phyloP scores from a whole-genome alignment of 495 filamentous ascomycete genomes.

The Penicillium psychrofluorescens region DNA sequence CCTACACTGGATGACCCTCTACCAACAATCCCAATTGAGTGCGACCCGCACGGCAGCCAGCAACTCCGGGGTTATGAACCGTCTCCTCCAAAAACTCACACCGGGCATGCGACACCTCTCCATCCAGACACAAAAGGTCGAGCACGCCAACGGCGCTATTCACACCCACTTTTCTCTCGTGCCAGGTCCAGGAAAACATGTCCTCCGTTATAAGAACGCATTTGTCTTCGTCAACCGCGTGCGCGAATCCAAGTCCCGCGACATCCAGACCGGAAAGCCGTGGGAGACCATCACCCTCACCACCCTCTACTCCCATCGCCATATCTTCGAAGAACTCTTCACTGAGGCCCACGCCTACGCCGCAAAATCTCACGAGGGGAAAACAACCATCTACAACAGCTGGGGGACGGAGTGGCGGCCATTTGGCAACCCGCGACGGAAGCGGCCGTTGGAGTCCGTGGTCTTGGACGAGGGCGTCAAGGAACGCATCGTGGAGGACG shows the following conservation, averaged over 20 bases:
- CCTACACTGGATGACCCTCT: constrained; percentile 84
- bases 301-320: constrained; percentile 77
- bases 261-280: constrained; percentile 71
- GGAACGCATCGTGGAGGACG: constrained; percentile 75
- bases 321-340: constrained; percentile 82
- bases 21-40: constrained; percentile 52
- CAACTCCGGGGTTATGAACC: constrained; percentile 41
- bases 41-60: constrained; percentile 28
- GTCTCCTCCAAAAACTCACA: constrained; percentile 49
- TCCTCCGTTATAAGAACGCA: constrained; percentile 76
- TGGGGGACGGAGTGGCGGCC: constrained; percentile 72
- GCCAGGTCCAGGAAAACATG: constrained; percentile 80
- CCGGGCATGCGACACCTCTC: constrained; percentile 61
- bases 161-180: constrained; percentile 80
- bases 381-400: constrained; percentile 85
- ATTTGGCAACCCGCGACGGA: constrained; percentile 83
- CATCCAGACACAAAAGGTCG: constrained; percentile 57
- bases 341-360: constrained; percentile 75
- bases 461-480: constrained; percentile 81
- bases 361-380: constrained; percentile 73
- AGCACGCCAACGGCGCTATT: constrained; percentile 54
- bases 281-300: constrained; percentile 94
- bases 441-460: constrained; percentile 82
- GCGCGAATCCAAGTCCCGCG: constrained; percentile 64
- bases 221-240: constrained; percentile 81